phyloP scores from a whole-genome alignment of 306 rosid genomes.

The Corylus americana region DNA sequence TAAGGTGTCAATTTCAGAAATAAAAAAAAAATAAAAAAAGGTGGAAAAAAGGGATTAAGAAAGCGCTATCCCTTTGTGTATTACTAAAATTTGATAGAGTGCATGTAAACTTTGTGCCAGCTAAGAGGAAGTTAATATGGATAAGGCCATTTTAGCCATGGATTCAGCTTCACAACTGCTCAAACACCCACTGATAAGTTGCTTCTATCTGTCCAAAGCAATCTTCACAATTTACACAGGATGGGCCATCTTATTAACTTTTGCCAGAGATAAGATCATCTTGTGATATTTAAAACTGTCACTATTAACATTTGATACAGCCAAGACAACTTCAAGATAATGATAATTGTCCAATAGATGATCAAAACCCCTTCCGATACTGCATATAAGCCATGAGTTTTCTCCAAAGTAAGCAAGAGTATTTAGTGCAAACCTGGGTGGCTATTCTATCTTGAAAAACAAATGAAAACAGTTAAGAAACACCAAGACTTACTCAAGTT shows the following conservation, averaged over 20 bases:
- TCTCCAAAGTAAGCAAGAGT: neutral
- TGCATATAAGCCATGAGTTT: too few species aligned
- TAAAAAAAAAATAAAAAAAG: neutral
- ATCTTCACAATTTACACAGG: neutral
- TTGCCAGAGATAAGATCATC: neutral
- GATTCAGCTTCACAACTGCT: neutral
- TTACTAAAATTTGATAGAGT: neutral
- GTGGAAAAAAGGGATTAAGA: neutral
- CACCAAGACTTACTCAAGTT: conserved; percentile 66
- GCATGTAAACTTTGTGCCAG: neutral
- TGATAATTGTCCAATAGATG: neutral
- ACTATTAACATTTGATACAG: neutral
- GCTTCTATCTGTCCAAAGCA: neutral
- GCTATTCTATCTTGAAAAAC: neutral
- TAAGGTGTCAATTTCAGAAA: neutral
- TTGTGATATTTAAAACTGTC: neutral
- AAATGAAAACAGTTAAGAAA: neutral
- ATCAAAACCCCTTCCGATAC: neutral
- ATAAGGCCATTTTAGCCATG: neutral
- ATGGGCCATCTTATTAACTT: neutral
- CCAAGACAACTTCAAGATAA: neutral
- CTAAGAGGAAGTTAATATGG: neutral
- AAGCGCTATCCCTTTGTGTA: neutral
- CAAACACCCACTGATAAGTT: neutral
- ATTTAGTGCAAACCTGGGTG: neutral